Conservation (phyloP, 1,284 basidiomycete genomes). For the Trichosporon sp. region DNA sequence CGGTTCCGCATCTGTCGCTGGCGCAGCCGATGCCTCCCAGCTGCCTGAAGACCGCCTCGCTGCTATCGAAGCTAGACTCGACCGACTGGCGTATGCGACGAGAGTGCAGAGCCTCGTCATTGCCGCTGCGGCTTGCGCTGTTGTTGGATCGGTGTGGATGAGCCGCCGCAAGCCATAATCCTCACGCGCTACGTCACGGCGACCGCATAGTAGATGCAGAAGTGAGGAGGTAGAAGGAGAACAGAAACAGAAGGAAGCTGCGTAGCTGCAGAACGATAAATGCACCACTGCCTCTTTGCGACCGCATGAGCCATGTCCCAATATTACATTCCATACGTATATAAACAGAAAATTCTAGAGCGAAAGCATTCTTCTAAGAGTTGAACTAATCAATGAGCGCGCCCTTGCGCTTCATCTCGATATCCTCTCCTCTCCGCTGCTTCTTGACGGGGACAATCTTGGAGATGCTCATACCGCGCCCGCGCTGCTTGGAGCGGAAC, state of each 20-base stretch:
- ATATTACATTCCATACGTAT: not conserved
- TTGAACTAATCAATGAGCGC: conserved; percentile 43
- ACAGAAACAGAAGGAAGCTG: too few relatives aligned
- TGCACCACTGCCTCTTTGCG: not conserved
- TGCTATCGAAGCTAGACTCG: not conserved
- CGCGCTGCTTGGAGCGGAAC: conserved; percentile 67
- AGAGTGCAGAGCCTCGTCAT: not conserved
- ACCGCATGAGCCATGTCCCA: not conserved
- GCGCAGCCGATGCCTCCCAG: too few relatives aligned
- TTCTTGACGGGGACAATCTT: conserved; percentile 43
- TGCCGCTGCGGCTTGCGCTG: not conserved
- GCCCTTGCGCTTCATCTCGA: conserved; percentile 47
- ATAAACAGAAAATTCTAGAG: not conserved
- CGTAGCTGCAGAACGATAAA: too few relatives aligned
- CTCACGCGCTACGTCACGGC: not conserved
- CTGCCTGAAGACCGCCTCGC: not conserved
- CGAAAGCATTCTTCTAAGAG: not conserved
- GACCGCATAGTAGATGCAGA: not conserved
- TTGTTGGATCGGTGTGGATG: not conserved
- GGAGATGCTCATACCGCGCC: conserved; percentile 57
- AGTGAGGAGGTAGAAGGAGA: not conserved
- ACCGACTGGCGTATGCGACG: not conserved
- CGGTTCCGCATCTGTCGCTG: not conserved
- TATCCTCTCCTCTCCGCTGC: conserved; percentile 25
- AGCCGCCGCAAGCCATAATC: not conserved